These are phyloP conservation scores for Heimioporus retisporus DNA, from an alignment of 1,284 basidiomycete species.

Conservation along the genomic window DNA sequence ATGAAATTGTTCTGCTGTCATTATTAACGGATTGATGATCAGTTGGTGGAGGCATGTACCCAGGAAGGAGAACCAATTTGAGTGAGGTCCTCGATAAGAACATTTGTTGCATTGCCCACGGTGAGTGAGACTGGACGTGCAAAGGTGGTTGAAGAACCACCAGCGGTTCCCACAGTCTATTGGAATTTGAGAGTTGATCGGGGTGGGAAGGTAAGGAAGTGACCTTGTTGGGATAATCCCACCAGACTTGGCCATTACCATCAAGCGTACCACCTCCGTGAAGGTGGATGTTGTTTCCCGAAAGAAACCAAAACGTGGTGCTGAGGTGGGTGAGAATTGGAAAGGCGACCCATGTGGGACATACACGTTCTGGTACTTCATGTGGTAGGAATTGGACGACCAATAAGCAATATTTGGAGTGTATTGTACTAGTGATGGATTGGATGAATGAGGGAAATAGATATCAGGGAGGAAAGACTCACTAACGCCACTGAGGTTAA, in stretches of 20 bases:
- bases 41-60: slow-evolving; percentile 17
- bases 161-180: slow-evolving; percentile 29
- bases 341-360: slow-evolving; percentile 14
- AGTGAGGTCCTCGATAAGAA: slow-evolving; percentile 53
- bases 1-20: slow-evolving; percentile 39
- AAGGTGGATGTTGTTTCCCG: slow-evolving; percentile 55
- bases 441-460: not conserved
- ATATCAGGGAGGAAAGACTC: slow-evolving; percentile 11
- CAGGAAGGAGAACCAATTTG: slow-evolving; percentile 48
- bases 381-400: slow-evolving; percentile 50
- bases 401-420: slow-evolving; percentile 59
- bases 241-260: slow-evolving; percentile 55
- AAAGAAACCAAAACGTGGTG: slow-evolving; percentile 60
- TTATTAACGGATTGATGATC: not conserved
- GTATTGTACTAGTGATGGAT: slow-evolving; percentile 40
- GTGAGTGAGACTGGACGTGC: slow-evolving; percentile 59
- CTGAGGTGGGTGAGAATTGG: slow-evolving; percentile 33
- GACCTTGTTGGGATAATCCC: slow-evolving; percentile 37
- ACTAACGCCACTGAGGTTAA: slow-evolving; percentile 51
- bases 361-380: slow-evolving; percentile 54
- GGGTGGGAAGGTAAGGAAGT: slow-evolving; percentile 12
- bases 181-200: slow-evolving; percentile 19
- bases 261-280: slow-evolving; percentile 55
- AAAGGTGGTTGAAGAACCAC: slow-evolving; percentile 46
- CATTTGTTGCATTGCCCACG: slow-evolving; percentile 56